phyloP scores from a whole-genome alignment of 1,284 basidiomycete species.

The Leccinum huronense region DNA sequence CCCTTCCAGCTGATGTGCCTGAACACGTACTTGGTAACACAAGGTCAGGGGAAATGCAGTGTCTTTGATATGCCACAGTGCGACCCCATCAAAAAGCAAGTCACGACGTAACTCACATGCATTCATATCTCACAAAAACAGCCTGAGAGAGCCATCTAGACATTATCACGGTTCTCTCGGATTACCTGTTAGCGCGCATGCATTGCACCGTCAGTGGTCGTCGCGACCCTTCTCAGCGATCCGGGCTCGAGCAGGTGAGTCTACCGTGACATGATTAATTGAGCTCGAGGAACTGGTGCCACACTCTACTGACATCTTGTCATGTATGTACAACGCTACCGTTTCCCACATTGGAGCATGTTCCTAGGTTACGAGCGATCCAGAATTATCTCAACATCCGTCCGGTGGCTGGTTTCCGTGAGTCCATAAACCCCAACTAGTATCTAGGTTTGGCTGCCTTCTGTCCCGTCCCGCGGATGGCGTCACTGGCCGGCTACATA shows the following conservation, averaged over 20 bases:
- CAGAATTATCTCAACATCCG: conserved; percentile 5
- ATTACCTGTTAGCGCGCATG: not conserved
- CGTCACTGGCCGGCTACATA: conserved; percentile 2
- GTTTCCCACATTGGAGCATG: conserved; percentile 15
- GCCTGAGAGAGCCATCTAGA: not conserved
- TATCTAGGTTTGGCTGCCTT: not conserved
- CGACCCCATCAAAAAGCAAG: conserved; percentile 10
- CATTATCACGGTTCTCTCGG: not conserved
- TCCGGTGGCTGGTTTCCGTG: conserved; percentile 6
- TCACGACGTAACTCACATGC: not conserved
- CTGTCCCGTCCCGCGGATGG: conserved; percentile 7
- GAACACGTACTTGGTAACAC: conserved; percentile 7
- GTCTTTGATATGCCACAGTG: conserved; percentile 5
- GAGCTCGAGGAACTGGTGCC: not conserved
- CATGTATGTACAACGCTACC: not conserved
- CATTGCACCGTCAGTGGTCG: not conserved
- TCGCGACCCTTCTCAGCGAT: not conserved
- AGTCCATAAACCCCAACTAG: conserved; percentile 6
- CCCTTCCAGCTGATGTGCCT: conserved; percentile 2
- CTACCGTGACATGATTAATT: not conserved
- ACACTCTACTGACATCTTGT: not conserved
- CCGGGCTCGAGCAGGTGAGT: conserved; percentile 9
- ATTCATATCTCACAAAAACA: conserved; percentile 11
- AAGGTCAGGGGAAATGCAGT: conserved; percentile 7
- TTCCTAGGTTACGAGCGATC: conserved; percentile 20